Conservation (phyloP, 1,139 yeast genomes). For the Kluyveromyces sp. region DNA sequence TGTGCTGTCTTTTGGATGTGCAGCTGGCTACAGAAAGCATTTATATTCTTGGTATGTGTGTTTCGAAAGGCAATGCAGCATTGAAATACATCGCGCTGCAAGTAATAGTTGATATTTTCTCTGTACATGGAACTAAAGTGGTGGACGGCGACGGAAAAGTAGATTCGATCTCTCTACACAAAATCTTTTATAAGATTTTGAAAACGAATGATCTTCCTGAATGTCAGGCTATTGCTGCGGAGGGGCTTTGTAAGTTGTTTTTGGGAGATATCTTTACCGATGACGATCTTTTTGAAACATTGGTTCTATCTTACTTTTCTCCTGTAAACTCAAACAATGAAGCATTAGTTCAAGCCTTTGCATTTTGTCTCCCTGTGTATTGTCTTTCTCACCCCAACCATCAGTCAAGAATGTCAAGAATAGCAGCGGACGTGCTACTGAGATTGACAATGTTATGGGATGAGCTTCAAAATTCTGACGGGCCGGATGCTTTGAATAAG, state of each 20-base stretch:
- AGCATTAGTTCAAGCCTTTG: slow-evolving; percentile 69
- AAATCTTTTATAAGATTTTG: slow-evolving; percentile 61
- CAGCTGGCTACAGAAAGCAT: slow-evolving; percentile 56
- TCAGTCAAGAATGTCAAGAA: slow-evolving; percentile 58
- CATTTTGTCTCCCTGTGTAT: slow-evolving; percentile 87
- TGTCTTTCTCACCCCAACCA: slow-evolving; percentile 72
- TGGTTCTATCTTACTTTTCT: slow-evolving; percentile 69
- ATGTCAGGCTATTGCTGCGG: slow-evolving; percentile 76
- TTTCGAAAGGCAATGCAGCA: slow-evolving; percentile 48
- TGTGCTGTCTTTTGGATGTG: slow-evolving; percentile 67
- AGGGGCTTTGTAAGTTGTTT: slow-evolving; percentile 76
- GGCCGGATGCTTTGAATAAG: slow-evolving; percentile 28
- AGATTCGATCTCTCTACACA: slow-evolving; percentile 54
- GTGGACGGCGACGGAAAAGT: slow-evolving; percentile 60
- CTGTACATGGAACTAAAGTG: slow-evolving; percentile 66
- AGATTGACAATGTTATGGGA: slow-evolving; percentile 40
- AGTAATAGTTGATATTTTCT: slow-evolving; percentile 69
- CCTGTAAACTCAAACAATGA: slow-evolving; percentile 58
- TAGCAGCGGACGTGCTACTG: slow-evolving; percentile 60
- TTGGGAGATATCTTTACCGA: slow-evolving; percentile 70
- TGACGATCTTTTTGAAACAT: slow-evolving; percentile 62
- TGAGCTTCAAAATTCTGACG: slow-evolving; percentile 33
- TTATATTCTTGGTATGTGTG: slow-evolving; percentile 58
- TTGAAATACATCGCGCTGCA: slow-evolving; percentile 58
- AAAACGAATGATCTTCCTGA: slow-evolving; percentile 52